phyloP scores from a whole-genome alignment of 2,329 filamentous ascomycete species.

The Botrytis aclada region DNA sequence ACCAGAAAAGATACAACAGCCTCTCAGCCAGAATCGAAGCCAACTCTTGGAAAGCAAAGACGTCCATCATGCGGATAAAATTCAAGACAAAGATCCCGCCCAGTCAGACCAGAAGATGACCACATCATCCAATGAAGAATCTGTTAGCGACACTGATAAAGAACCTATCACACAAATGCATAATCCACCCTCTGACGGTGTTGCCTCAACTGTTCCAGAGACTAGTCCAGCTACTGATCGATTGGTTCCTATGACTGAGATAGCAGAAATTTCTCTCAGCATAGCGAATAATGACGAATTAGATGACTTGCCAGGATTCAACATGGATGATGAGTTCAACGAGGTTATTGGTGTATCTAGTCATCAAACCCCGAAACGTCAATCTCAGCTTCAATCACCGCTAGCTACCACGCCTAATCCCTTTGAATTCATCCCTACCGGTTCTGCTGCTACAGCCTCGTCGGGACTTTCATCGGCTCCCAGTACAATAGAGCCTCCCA shows the following conservation, averaged over 20 bases:
- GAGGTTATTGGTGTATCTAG: constrained; percentile 20
- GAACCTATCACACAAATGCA: constrained; percentile 20
- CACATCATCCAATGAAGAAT: constrained; percentile 25
- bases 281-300: constrained; percentile 23
- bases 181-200: constrained; percentile 14
- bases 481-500: constrained; percentile 11
- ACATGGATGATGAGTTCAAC: constrained; percentile 33
- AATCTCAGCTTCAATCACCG: background rate
- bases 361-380: background rate
- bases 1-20: background rate
- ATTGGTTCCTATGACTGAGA: constrained; percentile 31
- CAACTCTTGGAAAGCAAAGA: background rate
- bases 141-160: constrained; percentile 9
- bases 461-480: constrained; percentile 14
- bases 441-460: background rate
- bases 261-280: constrained; percentile 31
- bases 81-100: background rate
- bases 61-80: background rate
- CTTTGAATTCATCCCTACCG: background rate
- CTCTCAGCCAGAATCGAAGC: background rate
- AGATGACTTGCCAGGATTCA: constrained; percentile 32
- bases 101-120: constrained; percentile 8
- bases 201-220: constrained; percentile 32
- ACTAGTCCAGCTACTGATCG: constrained; percentile 32
- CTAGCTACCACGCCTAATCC: background rate